Evolutionary conservation across 495 filamentous ascomycete species (phyloP).

Genomic region (Choiromyces venosus): DNA sequence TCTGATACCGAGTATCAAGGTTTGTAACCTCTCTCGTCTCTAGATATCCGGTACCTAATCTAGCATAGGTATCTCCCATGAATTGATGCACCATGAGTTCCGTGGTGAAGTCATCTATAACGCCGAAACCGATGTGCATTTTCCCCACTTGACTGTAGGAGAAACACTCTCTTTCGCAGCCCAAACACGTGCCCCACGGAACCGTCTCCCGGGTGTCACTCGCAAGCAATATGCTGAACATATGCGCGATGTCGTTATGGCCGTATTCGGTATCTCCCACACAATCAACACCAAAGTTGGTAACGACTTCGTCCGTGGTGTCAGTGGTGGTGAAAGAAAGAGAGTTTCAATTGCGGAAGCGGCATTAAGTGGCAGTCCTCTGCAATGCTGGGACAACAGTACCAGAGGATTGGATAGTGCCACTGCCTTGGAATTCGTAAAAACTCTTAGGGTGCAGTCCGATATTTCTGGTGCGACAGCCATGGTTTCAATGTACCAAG

Average conservation of each 20-base stretch:
- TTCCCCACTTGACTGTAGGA: conserved; percentile 73
- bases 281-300: conserved; percentile 73
- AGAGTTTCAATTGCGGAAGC: conserved; percentile 75
- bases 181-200: conserved; percentile 58
- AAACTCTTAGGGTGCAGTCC: conserved; percentile 60
- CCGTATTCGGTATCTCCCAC: conserved; percentile 67
- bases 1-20: conserved; percentile 73
- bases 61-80: conserved; percentile 44
- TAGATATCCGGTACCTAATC: neutral
- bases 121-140: conserved; percentile 73
- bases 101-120: conserved; percentile 77
- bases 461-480: conserved; percentile 61
- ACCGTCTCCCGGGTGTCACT: conserved; percentile 56
- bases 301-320: conserved; percentile 72
- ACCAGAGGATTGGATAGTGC: conserved; percentile 75
- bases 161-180: conserved; percentile 77
- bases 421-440: conserved; percentile 75
- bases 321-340: conserved; percentile 77
- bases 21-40: conserved; percentile 34
- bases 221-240: conserved; percentile 58
- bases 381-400: conserved; percentile 83
- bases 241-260: conserved; percentile 70
- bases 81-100: conserved; percentile 46
- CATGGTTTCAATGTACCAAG: conserved; percentile 80
- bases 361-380: conserved; percentile 57